These are phyloP conservation scores for Sporothrix euskadiensis DNA, from an alignment of 2,329 filamentous ascomycete species.

Conservation along the genomic window DNA sequence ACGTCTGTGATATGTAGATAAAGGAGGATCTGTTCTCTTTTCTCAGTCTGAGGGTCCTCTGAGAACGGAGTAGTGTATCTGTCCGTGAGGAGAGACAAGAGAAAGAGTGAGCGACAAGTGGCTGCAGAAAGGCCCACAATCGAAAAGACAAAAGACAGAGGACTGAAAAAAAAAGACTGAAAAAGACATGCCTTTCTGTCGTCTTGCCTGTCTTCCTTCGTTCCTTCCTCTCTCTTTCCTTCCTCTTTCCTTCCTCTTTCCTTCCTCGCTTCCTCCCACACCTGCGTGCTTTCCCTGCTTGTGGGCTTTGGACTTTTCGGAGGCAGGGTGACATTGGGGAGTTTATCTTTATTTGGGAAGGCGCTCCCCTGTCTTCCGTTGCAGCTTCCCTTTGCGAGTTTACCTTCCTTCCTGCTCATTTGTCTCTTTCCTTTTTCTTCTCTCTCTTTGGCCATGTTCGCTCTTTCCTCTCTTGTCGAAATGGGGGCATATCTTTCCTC, in stretches of 20 bases:
- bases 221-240: not conserved
- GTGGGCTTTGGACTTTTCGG: not conserved
- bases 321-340: constrained; percentile 13
- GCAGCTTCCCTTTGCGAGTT: not conserved
- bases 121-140: constrained; percentile 12
- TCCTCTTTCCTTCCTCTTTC: too few species aligned
- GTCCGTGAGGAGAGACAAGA: not conserved
- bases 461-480: not conserved
- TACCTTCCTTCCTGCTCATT: not conserved
- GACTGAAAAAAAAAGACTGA: not conserved
- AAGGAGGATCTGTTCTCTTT: not conserved
- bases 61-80: not conserved
- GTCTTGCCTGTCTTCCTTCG: not conserved
- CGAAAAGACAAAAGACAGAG: not conserved
- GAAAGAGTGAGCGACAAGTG: constrained; percentile 7
- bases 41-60: too few species aligned
- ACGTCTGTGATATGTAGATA: constrained; percentile 7
- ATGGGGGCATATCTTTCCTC: not conserved
- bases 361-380: not conserved
- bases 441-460: not conserved
- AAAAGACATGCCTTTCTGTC: not conserved
- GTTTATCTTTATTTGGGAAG: not conserved
- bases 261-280: not conserved
- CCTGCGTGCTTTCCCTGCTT: not conserved
- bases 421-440: not conserved